Evolutionary conservation across 225 moss, liverwort and hornwort genomes (phyloP).

Genomic region (Polytrichum commune): DNA sequence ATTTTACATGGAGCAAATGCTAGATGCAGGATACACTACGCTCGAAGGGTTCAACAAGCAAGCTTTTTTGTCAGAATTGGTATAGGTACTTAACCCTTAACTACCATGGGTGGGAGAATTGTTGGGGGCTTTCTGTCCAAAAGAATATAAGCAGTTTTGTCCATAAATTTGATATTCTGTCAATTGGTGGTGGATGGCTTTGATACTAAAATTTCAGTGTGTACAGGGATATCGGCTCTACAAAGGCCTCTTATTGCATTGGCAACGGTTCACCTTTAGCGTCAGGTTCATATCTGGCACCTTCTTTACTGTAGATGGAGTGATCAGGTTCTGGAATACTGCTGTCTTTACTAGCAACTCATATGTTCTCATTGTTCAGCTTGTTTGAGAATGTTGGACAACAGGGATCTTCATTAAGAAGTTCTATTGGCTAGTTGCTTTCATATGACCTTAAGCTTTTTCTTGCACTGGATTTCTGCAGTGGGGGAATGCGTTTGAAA

Average conservation of each 20-base stretch:
- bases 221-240: constrained; percentile 81
- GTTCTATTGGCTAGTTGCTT: too few relatives aligned
- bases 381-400: too few relatives aligned
- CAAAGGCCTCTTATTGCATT: constrained; percentile 64
- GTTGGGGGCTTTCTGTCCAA: background rate
- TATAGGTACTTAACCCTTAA: constrained; percentile 62
- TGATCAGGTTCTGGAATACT: background rate
- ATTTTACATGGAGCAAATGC: constrained; percentile 78
- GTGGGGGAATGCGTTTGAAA: constrained; percentile 88
- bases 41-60: constrained; percentile 96
- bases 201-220: background rate
- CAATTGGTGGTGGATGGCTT: too few relatives aligned
- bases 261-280: constrained; percentile 80
- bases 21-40: constrained; percentile 70
- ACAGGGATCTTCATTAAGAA: too few relatives aligned
- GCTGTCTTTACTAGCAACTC: too few relatives aligned
- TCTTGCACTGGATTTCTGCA: constrained; percentile 24
- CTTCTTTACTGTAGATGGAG: background rate
- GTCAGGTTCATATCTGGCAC: constrained; percentile 53
- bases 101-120: constrained; percentile 16
- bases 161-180: too few relatives aligned
- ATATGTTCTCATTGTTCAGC: too few relatives aligned
- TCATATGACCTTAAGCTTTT: constrained; percentile 10
- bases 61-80: constrained; percentile 96
- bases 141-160: too few relatives aligned